These are phyloP conservation scores for Hyphodiscus hymeniophilus DNA, from an alignment of 495 filamentous ascomycete genomes.

Conservation along the genomic window DNA sequence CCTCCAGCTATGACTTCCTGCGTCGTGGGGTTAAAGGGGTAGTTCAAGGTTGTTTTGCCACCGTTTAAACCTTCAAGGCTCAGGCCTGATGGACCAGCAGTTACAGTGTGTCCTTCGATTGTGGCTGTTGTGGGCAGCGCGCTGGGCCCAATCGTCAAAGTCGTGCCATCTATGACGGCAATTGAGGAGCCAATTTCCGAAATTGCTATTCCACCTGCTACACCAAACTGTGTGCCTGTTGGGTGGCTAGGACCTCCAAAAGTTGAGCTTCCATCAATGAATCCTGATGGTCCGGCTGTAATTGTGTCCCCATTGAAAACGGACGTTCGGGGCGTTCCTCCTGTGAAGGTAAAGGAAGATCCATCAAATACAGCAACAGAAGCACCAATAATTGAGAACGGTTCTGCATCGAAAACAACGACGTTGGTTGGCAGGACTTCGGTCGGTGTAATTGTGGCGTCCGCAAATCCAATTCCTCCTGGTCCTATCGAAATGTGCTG, in stretches of 20 bases:
- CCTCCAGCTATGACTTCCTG: slow-evolving; percentile 14
- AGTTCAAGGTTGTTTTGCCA: slow-evolving; percentile 25
- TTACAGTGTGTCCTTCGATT: slow-evolving; percentile 22
- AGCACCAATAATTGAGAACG: slow-evolving; percentile 37
- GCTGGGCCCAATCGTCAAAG: slow-evolving; percentile 34
- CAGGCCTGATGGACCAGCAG: slow-evolving; percentile 37
- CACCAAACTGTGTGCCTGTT: slow-evolving; percentile 29
- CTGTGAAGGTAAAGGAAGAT: slow-evolving; percentile 34
- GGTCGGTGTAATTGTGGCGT: slow-evolving; percentile 26
- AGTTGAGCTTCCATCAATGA: slow-evolving; percentile 30
- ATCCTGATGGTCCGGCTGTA: slow-evolving; percentile 37
- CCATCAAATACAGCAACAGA: slow-evolving; percentile 35
- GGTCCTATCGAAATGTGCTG: slow-evolving; percentile 41
- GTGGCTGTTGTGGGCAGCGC: slow-evolving; percentile 26
- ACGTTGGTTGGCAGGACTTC: slow-evolving; percentile 27
- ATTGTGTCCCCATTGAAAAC: slow-evolving; percentile 18
- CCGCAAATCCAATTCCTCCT: slow-evolving; percentile 28
- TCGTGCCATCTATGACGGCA: slow-evolving; percentile 38
- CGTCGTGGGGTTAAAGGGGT: slow-evolving; percentile 34
- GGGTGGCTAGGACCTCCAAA: slow-evolving; percentile 31
- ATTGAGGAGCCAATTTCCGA: slow-evolving; percentile 39
- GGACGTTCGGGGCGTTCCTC: slow-evolving; percentile 13
- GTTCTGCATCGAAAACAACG: slow-evolving; percentile 35
- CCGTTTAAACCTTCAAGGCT: slow-evolving; percentile 26
- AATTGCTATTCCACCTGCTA: slow-evolving; percentile 39